A percentile compares a stretch with the other conserved stretches of the same genome.
Evolutionary conservation across 306 rosid genomes (phyloP).

Genomic region (Gynostemma pentaphyllum): DNA sequence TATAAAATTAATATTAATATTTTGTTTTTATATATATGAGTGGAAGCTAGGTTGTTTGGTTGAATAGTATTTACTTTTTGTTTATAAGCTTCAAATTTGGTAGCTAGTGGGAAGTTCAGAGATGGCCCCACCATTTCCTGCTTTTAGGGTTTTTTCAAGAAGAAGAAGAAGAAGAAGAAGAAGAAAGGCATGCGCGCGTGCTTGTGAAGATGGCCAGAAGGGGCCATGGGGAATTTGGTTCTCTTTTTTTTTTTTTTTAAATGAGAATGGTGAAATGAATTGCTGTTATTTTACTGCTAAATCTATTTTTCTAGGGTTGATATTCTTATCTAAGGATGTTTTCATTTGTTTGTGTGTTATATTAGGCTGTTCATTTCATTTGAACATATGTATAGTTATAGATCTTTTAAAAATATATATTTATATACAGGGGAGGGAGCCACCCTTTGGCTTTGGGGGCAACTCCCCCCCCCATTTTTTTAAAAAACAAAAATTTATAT

Average conservation of each 20-base stretch:
- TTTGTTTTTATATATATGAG: no score
- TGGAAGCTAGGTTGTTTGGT: neutral
- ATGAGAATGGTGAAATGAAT: neutral
- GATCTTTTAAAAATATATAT: no score
- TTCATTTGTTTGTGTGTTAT: no score
- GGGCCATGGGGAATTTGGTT: neutral
- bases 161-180: neutral
- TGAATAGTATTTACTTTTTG: no score
- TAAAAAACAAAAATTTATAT: no score
- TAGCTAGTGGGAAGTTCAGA: neutral
- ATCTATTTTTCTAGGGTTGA: no score
- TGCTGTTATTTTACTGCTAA: no score
- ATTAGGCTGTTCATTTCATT: neutral
- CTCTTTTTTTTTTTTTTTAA: neutral
- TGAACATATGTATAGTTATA: neutral
- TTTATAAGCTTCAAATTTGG: neutral
- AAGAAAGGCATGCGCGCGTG: slow-evolving; percentile 7
- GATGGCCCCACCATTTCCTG: neutral
- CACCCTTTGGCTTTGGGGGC: no score
- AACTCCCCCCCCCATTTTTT: no score
- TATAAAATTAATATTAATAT: neutral
- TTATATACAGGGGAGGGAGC: no score
- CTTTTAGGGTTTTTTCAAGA: neutral
- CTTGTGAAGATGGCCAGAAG: neutral
- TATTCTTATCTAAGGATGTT: no score